Evolutionary conservation across 768 basidiomycete species (phyloP).

Genomic region (Podaxis sp.): DNA sequence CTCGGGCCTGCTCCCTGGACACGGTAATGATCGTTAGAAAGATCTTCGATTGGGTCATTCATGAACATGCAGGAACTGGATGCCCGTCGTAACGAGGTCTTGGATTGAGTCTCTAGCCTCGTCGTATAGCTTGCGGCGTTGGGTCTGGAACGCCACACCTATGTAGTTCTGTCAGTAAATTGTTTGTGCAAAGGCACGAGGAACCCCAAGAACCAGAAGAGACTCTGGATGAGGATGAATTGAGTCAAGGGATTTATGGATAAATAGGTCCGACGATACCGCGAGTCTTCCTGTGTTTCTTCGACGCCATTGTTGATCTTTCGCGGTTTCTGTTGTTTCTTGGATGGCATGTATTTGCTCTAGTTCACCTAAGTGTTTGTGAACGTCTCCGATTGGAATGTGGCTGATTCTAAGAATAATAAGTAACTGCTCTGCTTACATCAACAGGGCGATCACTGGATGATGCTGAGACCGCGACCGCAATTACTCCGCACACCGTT

Average conservation of each 20-base stretch:
- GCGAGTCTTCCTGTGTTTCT: not conserved
- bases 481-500: not conserved
- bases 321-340: constrained; percentile 18
- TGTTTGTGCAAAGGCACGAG: not conserved
- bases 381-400: not conserved
- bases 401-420: not conserved
- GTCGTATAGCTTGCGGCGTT: constrained; percentile 29
- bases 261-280: not conserved
- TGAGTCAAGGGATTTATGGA: not conserved
- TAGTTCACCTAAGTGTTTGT: not conserved
- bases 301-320: constrained; percentile 16
- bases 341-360: not conserved
- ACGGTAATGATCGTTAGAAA: not conserved
- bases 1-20: constrained; percentile 26
- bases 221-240: not conserved
- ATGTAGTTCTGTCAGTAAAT: not conserved
- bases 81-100: constrained; percentile 18
- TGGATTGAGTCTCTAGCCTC: constrained; percentile 27
- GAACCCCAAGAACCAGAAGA: not conserved
- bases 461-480: not conserved
- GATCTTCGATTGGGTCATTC: not conserved
- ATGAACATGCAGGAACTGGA: constrained; percentile 5
- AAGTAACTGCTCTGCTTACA: not conserved
- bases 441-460: not conserved
- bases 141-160: constrained; percentile 19